These are phyloP conservation scores for Penicillium sp. DNA, from an alignment of 2,329 filamentous ascomycete species.

Conservation along the genomic window DNA sequence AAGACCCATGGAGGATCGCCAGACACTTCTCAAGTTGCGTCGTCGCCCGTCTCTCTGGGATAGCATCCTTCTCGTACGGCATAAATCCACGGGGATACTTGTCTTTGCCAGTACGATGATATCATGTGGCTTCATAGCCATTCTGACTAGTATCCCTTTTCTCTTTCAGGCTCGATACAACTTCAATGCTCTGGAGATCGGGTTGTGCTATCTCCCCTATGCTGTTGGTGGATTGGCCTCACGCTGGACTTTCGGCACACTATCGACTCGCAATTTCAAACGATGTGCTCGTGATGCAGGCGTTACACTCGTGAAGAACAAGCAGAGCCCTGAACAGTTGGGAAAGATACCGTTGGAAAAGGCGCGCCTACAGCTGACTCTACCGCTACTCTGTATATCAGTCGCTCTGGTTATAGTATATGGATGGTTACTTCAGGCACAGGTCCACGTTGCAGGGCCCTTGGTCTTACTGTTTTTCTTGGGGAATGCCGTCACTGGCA, in stretches of 20 bases:
- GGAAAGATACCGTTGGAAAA: background rate
- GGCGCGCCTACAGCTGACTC: background rate
- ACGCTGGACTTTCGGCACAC: background rate
- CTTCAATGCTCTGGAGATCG: background rate
- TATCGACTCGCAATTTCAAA: background rate
- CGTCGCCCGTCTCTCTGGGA: background rate
- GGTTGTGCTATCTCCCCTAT: background rate
- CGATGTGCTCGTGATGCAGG: background rate
- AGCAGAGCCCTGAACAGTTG: background rate
- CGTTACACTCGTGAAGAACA: background rate
- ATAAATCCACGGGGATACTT: background rate
- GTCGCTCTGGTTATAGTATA: background rate
- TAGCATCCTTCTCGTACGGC: background rate
- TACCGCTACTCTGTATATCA: background rate
- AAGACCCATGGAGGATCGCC: background rate
- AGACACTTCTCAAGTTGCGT: background rate
- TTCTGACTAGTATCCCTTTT: background rate
- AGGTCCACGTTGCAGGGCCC: background rate
- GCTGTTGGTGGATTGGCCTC: background rate
- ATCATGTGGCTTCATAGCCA: background rate
- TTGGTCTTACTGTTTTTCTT: constrained; percentile 2
- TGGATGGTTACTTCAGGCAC: background rate
- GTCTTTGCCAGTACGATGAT: background rate
- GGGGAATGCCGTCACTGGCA: background rate
- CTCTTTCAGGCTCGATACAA: background rate